Base-by-base conservation (phyloP, 768 basidiomycete genomes). In the Mycena leptocephala region DNA sequence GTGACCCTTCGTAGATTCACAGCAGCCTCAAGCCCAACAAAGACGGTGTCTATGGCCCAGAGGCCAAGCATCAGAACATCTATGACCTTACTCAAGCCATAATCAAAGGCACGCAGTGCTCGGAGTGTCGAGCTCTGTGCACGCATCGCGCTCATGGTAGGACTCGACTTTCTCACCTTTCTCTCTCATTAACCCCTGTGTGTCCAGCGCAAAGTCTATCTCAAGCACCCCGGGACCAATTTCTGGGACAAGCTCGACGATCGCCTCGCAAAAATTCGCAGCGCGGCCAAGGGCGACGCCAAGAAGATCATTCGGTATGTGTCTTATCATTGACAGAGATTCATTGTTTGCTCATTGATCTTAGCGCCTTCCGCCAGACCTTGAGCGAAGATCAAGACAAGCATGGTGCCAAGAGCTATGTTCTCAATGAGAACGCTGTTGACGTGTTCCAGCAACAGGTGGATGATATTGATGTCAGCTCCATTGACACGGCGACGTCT, bases 211-310 rank as follows among this genome's bases (percentile, higher is more conserved):
- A 78, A 77, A 22, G 71, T 79, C 18, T 61, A 64, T 26, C 16
- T 56, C 14, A 56, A 64, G 2, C 48, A 74, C 39, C 41, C 61
- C 20, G 59, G 62, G 18, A 1, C 35, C 8, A 70, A 69, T 13
- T 80, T 72, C 51, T 80, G 80, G 80, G 69, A 80, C 53, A 46
- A 68, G 8, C 68, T 80, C 37, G 75, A 80, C 56, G 71, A 43
- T 1, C 43, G 72, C 18, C 65, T 80, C 41, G 3, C 33, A 4
- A 13, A 63, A n/a, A 67, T 80, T 30, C 75, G 72, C 26, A 37
- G 67, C 11, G 53, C 7, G 3, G 64, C 73, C 14, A 62, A 39
- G 7, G 64, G 65, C 10, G 76, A 77, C 48, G 2, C 37, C 26
- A 55, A 55, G 53, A 55, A 55, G 53, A 55, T 55, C 18, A 18